Base-by-base conservation (phyloP, 2,329 filamentous ascomycete genomes). In the Botrytis byssoidea region DNA sequence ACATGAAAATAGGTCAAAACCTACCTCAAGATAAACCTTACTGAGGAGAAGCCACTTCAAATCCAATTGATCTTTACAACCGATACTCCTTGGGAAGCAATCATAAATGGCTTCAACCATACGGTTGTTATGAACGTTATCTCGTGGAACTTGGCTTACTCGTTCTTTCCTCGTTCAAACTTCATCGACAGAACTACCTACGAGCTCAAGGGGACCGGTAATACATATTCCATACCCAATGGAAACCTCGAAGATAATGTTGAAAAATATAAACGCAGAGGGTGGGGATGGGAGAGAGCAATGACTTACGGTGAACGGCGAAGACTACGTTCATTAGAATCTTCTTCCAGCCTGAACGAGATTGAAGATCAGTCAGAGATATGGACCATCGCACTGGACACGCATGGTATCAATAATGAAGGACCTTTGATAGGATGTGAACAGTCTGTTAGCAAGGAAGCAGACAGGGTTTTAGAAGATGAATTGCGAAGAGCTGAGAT, bases 61-160 rank as follows among this genome's bases (percentile, higher is more conserved):
- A 37, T 68, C 7, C 44, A 51, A 51, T 37, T 68, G 18, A 68
- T 68, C 10, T 51, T 51, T 14, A 68, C 65, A n/a, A 68, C 25
- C 2, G 40, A 18, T 10, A 20, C 25, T 10, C 67, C 67, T 46
- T 42, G 59, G 40, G 7, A 35, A 12, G 67, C 67, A 25, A 70
- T 70, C 10, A 2, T 70, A 16, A 14, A 20, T 20, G 37, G 35
- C 14, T 46, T 44, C 22, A 16, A 42, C 32, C 35, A 29, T 18
- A 70, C 32, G 12, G 14, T 70, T 20, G n/a, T 60, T n/a, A 32
- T 59, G 35, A 70, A 70, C 35, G 25, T 60, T 18, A 70, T 70
- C 20, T 57, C 48, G n/a, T 70, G 67, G 51, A 42, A 70, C 51
- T 57, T 42, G 12, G 48, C 35, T 9, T 70, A 60, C 60, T 60